Base-by-base conservation (phyloP, 768 basidiomycete genomes). In the Boletus subcaerulescens region DNA sequence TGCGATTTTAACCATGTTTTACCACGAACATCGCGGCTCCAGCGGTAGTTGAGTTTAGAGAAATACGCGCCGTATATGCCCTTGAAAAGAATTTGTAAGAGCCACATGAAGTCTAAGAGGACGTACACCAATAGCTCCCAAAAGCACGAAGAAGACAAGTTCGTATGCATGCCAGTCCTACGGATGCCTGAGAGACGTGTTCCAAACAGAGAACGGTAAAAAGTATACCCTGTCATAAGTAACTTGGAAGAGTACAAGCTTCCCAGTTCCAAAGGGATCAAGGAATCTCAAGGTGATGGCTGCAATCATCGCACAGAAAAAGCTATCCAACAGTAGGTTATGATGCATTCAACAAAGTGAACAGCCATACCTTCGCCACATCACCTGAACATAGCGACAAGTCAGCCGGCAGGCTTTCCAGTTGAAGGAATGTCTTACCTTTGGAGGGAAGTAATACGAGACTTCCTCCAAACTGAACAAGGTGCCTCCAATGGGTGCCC, bases 241-340 rank as follows among this genome's bases (percentile, higher is more conserved):
- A 40, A 95, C 92, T 64, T 92, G 90, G 70, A 94, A 94, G 41
- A 97, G 75, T 0, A 97, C 94, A 20, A 98, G 77, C 68, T 97
- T 97, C 22, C 93, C 93, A 5, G 92, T 96, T 14, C 93, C 91
- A 65, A 98, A 98, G 0, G 97, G 97, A 70, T 99, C 90, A 35
- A 98, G 84, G 56, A 95, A 88, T 73, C 86, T 82, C 43, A 99
- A 76, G 1, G 96, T 96, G 62, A 98, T 88, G 1, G 96, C 96
- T 3, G 97, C 97, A 60, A 98, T 91, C 81, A 98, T 86, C 2
- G 97, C 97, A 66, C 97, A 98, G 71, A 99, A 95, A 74, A 99
- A 99, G 64, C 93, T 96, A 41, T 39, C n/a, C 67, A 40, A 69
- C 72, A 45, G 5, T 18, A 24, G 4, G 41, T 52, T n/a, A 45